Base-by-base conservation (phyloP, 2,329 filamentous ascomycete species). In the Tolypocladium guangdongense region DNA sequence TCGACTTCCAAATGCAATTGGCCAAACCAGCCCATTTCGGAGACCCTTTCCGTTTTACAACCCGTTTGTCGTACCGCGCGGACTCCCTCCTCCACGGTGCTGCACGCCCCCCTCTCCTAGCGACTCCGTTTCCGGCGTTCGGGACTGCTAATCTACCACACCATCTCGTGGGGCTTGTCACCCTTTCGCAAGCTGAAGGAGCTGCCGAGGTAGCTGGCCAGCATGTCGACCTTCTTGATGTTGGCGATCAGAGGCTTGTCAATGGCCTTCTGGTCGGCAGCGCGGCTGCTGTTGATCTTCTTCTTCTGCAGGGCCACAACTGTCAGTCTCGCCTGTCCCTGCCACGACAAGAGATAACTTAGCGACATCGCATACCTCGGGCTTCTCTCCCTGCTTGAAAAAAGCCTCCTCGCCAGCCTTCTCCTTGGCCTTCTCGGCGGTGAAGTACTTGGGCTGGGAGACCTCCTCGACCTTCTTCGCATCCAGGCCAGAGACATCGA, bases 91-190 rank as follows among this genome's bases (percentile, higher is more conserved):
- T 22, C 52, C 39, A 52, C 49, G 51, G 43, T 43, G 55, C 55
- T 49, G 30, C 49, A 43, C 33, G 24, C 50, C 12, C 30, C 49
- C 38, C 46, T 30, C 49, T 49, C 38, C 48, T 20, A 35, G n/a
- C 35, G 43, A 43, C 45, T 27, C 43, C 43, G 27, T 30, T 41
- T 38, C 49, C 49, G 24, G 18, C 38, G n/a, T 39, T 41, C 14
- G 27, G 36, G 33, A 51, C 38, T 30, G 30, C 6, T 59, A 57
- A 59, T 84, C 78, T 96, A 99, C 85, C 92, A 99, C 80, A 89
- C 88, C 93, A 99, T 97, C 86, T 95, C 89, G 81, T 99, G 93
- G 78, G 93, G 93, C 87, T 92, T 91, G 84, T 99, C 92, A 72
- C 93, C 93, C 83, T 91, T 96, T 80, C 92, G 88, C 78, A 99